Evolutionary conservation across 305 asterid species (phyloP).

Genomic region (Rubia occidens): DNA sequence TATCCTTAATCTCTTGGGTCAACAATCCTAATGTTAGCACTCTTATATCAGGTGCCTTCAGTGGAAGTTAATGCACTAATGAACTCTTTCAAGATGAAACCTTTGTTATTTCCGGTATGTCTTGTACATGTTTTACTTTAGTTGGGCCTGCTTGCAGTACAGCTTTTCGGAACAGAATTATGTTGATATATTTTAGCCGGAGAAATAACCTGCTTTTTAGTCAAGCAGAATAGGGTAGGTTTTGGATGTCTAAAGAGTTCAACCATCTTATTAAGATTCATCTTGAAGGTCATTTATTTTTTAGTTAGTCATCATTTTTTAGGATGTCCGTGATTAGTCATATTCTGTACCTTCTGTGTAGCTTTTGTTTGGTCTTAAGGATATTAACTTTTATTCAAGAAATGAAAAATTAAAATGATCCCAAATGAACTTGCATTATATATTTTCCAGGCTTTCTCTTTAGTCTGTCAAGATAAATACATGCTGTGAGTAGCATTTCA

Average conservation of each 20-base stretch:
- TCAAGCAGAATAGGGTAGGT: neutral
- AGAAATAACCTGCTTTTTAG: neutral
- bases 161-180: neutral
- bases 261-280: neutral
- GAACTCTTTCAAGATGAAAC: conserved; percentile 97
- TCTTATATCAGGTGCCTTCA: conserved; percentile 77
- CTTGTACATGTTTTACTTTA: conserved; percentile 15
- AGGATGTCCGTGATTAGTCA: neutral
- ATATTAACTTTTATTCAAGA: too few species aligned
- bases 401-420: too few species aligned
- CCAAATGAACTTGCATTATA: too few species aligned
- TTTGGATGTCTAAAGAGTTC: neutral
- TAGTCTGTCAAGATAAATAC: too few species aligned
- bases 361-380: too few species aligned
- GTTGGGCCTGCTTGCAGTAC: neutral
- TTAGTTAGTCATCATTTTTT: neutral
- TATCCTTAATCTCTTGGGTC: conserved; percentile 4
- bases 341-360: too few species aligned
- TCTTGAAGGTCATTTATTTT: neutral
- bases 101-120: conserved; percentile 83
- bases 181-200: neutral
- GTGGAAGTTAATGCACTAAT: conserved; percentile 95
- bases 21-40: conserved; percentile 8
- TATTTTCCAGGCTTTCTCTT: too few species aligned
- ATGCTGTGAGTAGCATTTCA: too few species aligned